These are phyloP conservation scores for Asclepias syriaca DNA, from an alignment of 257 asterid species.

Conservation along the genomic window DNA sequence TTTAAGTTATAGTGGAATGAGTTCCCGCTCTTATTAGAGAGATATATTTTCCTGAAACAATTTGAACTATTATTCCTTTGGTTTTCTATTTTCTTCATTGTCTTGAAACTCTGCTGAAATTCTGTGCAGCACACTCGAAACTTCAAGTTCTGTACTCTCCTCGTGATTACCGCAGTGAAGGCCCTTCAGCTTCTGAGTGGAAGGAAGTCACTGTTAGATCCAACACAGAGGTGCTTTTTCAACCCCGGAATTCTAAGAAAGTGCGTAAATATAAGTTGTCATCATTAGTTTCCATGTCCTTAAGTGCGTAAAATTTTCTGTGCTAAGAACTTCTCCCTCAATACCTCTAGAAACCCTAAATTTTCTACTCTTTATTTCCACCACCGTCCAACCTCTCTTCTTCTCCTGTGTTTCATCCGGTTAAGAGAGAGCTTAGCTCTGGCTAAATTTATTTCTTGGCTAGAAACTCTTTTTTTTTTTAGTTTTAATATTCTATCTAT, in stretches of 20 bases:
- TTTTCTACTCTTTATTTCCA: too few species aligned
- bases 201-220: constrained; percentile 74
- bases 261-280: constrained; percentile 70
- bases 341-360: too few species aligned
- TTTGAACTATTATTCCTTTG: neutral
- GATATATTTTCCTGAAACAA: neutral
- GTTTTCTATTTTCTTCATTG: neutral
- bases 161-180: constrained; percentile 69
- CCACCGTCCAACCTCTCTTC: too few species aligned
- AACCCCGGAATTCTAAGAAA: constrained; percentile 57
- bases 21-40: neutral
- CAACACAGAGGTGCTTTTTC: constrained; percentile 68
- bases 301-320: constrained; percentile 55
- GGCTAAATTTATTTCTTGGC: too few species aligned
- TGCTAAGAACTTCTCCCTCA: neutral
- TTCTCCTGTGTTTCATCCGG: too few species aligned
- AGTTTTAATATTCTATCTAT: too few species aligned
- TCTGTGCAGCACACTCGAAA: constrained; percentile 62
- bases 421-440: too few species aligned
- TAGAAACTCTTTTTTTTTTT: too few species aligned
- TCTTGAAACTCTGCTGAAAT: constrained; percentile 11
- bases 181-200: constrained; percentile 53
- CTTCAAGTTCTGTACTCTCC: constrained; percentile 61
- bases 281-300: constrained; percentile 58
- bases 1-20: neutral